Base-by-base conservation (phyloP, 805 yeast species). In the Starmerella apicola region DNA sequence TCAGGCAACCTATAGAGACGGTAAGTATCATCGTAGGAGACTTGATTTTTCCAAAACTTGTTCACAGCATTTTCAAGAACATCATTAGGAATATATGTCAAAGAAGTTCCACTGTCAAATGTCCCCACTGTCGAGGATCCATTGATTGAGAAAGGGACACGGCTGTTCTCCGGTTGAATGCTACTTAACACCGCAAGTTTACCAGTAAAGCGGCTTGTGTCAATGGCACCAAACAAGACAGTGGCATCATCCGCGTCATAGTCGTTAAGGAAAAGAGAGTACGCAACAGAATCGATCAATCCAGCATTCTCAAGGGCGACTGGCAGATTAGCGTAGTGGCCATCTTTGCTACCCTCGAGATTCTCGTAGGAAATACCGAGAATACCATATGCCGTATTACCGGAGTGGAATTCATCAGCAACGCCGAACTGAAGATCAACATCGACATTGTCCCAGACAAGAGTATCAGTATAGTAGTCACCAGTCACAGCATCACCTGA, bases 221-320 rank as follows among this genome's bases (percentile, higher is more conserved):
- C 86, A 24, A 80, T 70, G 31, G 76, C 88, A 38, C 88, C 86
- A 59, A 79, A 79, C 4, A 42, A 37, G 2, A 48, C 24, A 7
- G 36, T 17, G 5, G 53, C 55, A 3, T 26, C 20, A 12, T 15
- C 33, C 9, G 63, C 50, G 20, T 52, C 47, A 4, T 48, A 41
- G 8, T 54, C 50, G 39, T 64, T 58, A 44, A 70, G 57, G 56
- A 61, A 70, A 38, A 71, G 57, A 25, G 75, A 69, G 58, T 67
- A 71, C 10, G 70, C 63, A 17, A 47, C 51, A 32, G 60, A 53
- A 36, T 58, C 53, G 45, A 68, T 70, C 21, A 56, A 26, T 3
- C 75, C 75, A 16, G 59, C 56, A 1, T 52, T 36, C 47, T 61
- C 63, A 49, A 58, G 56, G 34, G 42, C 34, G 12, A 42, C 41